Base-by-base conservation (phyloP, 306 rosid genomes). In the Malus sylvestris region DNA sequence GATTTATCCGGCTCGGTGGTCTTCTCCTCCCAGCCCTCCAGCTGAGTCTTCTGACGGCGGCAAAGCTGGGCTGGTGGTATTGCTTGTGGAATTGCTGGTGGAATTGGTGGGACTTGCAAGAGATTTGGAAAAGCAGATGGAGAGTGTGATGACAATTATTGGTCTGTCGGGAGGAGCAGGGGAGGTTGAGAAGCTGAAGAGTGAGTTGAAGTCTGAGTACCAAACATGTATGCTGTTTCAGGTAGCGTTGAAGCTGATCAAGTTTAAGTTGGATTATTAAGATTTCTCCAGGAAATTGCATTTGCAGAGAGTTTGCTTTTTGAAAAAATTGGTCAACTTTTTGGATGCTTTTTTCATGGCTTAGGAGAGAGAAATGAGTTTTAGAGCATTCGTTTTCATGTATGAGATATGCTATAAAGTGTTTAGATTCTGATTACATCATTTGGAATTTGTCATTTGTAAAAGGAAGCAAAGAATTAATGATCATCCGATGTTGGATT, bases 121-220 rank as follows among this genome's bases (percentile, higher is more conserved):
- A 70, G 73, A 83, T 40, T 69, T 83, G 75, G 90, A 86, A 2
- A 78, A 70, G 15, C 87, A 81, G 76, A 76, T 72, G 72, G 14
- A 29, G 63, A 57, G 52, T 20, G 84, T 81, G 78, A 57, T 15
- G 68, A 30, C 61, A 20, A 13, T 81, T 77, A 76, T 83, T 18
- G 35, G 62, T 40, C 45, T 68, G 62, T n/a, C 75, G 23, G 67
- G 79, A 32, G 83, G 70, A 35, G 40, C 40, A 35, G 19, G 85
- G 55, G 6, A 64, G 52, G 79, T 77, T 22, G 83, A 83, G 80
- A 76, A 35, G 80, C 35, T 74, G 80, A 65, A 25, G 20, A 53
- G 14, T 55, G 85, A 85, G 20, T 78, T 86, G 82, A 84, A 81
- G 62, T 35, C 40, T 35, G 78, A 61, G 78, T 55, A 42, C 44